Base-by-base conservation (phyloP, 1,284 basidiomycete genomes). In the Polyporus tsugae region DNA sequence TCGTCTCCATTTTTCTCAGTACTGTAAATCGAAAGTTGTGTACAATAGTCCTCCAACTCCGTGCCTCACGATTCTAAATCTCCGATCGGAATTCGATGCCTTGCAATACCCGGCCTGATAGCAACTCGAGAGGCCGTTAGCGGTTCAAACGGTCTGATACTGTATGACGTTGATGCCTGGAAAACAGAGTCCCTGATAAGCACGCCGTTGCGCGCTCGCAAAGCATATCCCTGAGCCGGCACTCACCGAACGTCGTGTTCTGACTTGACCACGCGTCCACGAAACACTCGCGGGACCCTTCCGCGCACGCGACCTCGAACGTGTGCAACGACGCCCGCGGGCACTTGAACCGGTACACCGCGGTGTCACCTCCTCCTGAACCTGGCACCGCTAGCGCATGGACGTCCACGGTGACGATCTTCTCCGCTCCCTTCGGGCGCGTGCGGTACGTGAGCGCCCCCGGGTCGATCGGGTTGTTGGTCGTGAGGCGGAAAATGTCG, bases 251-350 rank as follows among this genome's bases (percentile, higher is more conserved):
- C 7, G 65, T 64, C 35, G 53, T 53, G 62, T 70, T 66, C 44
- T 67, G 62, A 59, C 58, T 67, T 11, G 69, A 67, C 69, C 69
- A 70, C 41, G 55, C 65, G 55, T 70, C 69, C 17, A 67, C n/a
- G 2, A 66, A 36, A 33, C 69, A 70, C 25, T 58, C 68, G 17
- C 29, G 29, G 15, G 46, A 36, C 9, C 52, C 60, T 33, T 46
- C 53, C 36, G 59, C 63, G 39, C 69, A 70, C 25, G 65, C 62
- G 11, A 70, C 52, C 59, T 70, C 69, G 29, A 67, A 70, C 39
- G 65, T 53, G 19, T 70, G 69, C 33, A 67, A 58, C 2, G 69
- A 66, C 17, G 36, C 49, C 59, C 65, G 52, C 62, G 52, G 19
- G 41, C 69, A 70, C 25, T 39, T 35, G 53, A 70, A 70, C 29